Evolutionary conservation across 2,329 filamentous ascomycete genomes (phyloP), one percentile per base, ranked within the genome.

Genomic region (Neofusicoccum umdonicola): DNA sequence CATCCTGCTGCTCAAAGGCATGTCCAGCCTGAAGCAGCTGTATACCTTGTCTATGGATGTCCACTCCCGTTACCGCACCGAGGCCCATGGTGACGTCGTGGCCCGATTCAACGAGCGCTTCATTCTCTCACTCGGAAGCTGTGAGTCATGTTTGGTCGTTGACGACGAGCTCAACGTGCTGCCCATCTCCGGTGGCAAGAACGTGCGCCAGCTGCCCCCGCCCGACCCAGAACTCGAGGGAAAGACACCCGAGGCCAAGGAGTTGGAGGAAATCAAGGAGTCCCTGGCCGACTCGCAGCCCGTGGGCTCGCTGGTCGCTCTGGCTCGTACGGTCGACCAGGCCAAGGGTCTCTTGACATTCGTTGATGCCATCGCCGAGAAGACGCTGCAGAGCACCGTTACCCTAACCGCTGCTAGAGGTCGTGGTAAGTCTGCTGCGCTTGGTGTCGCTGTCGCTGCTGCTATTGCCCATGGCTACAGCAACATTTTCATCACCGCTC

Each of bases 401-500:
- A 91, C 95, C 0, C 78, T 99, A 70, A 99, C 95, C 11, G 95
- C 95, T 17, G 94, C 90, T 42, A 88, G 95, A 87, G 95, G 95
- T 77, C 89, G 95, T 72, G 95, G 95, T 79, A 99, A 99, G 80
- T 99, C 95, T 19, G 96, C 95, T 17, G 95, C 95, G 31, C 85
- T 99, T 72, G 95, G 95, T 79, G 89, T 99, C 60, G 93, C 95
- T 3, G 90, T 99, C 48, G 95, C 95, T 3, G 93, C 95, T 2
- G 96, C 96, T 1, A 87, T 99, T 50, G 94, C 95, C 1, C 91
- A 98, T 74, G 95, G 95, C 31, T 99, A 99, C 79, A 97, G 93
- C 82, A 99, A 99, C 77, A 97, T 99, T 72, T 99, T 99, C 80
- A 97, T 99, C 75, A 99, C 95, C 1, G 98, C 94, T 1, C 94